Conservation (phyloP, 192 early-diverging fungal genomes). For the Irineochytrium annulatum region DNA sequence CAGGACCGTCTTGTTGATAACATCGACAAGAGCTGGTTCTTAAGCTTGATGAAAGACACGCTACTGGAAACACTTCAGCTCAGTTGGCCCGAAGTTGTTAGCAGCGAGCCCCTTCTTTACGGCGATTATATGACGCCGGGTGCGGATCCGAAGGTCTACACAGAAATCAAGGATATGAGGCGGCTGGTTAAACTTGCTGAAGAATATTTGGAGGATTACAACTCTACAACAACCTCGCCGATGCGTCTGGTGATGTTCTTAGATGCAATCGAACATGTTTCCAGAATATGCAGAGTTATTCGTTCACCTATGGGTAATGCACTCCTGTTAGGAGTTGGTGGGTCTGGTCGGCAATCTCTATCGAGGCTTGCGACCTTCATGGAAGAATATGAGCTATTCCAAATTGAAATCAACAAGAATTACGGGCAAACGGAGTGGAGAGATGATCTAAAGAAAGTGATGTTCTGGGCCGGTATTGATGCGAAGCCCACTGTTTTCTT, state of each 20-base stretch:
- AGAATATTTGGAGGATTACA: constrained; percentile 61
- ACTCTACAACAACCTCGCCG: constrained; percentile 52
- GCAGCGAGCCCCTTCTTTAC: constrained; percentile 52
- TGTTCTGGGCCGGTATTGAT: constrained; percentile 54
- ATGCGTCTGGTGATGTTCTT: constrained; percentile 65
- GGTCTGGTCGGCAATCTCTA: constrained; percentile 55
- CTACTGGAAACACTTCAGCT: constrained; percentile 42
- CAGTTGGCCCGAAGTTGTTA: constrained; percentile 48
- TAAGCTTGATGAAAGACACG: constrained; percentile 40
- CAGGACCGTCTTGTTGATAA: constrained; percentile 58
- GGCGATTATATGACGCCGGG: constrained; percentile 58
- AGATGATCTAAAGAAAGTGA: constrained; percentile 58
- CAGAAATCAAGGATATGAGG: constrained; percentile 54
- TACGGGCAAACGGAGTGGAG: constrained; percentile 57
- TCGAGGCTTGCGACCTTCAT: constrained; percentile 56
- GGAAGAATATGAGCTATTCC: constrained; percentile 60
- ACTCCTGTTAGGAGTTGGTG: constrained; percentile 57
- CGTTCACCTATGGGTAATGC: constrained; percentile 55
- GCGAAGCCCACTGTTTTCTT: constrained; percentile 57
- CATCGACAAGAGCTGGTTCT: constrained; percentile 57
- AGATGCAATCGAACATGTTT: constrained; percentile 61
- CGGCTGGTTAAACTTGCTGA: constrained; percentile 54
- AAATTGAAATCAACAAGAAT: constrained; percentile 63
- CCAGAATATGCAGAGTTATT: constrained; percentile 54
- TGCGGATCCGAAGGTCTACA: constrained; percentile 52